Evolutionary conservation across 345 rosid species (phyloP).

Genomic region (Ceriops tagal): DNA sequence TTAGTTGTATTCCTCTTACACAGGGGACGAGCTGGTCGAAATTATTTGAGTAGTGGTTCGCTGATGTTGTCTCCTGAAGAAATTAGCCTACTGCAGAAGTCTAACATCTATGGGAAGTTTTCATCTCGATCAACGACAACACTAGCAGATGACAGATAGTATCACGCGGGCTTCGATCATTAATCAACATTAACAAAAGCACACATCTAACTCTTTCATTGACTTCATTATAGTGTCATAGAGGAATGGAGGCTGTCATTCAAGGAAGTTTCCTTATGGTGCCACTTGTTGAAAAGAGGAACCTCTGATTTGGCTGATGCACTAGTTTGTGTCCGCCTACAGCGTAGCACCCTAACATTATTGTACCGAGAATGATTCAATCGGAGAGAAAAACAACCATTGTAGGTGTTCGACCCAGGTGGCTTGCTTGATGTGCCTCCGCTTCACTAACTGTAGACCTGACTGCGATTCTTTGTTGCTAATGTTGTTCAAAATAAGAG

Average conservation of each 20-base stretch:
- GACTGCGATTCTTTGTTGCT: not conserved
- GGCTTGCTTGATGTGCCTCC: no score
- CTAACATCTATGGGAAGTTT: slow-evolving; percentile 31
- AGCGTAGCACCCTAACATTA: not conserved
- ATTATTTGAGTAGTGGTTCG: slow-evolving; percentile 63
- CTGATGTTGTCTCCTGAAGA: slow-evolving; percentile 63
- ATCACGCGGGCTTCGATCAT: not conserved
- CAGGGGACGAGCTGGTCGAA: slow-evolving; percentile 59
- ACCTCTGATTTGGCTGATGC: not conserved
- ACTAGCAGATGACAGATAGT: slow-evolving; percentile 8
- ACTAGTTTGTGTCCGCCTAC: not conserved
- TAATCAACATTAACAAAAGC: slow-evolving; percentile 5
- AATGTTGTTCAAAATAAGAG: not conserved
- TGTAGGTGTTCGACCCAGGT: no score
- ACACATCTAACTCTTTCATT: slow-evolving; percentile 5
- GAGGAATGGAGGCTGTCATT: slow-evolving; percentile 1
- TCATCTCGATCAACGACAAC: slow-evolving; percentile 15
- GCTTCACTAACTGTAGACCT: slow-evolving; percentile 6
- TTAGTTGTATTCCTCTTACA: slow-evolving; percentile 8
- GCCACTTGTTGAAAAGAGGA: not conserved
- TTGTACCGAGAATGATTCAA: no score
- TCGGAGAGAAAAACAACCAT: no score
- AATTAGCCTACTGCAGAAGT: slow-evolving; percentile 49
- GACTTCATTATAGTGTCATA: not conserved
- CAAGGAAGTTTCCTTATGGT: not conserved